A percentile compares a stretch with the other conserved stretches of the same genome.
phyloP scores from a whole-genome alignment of 169 alveolate species.

The Plasmodium fragile region DNA sequence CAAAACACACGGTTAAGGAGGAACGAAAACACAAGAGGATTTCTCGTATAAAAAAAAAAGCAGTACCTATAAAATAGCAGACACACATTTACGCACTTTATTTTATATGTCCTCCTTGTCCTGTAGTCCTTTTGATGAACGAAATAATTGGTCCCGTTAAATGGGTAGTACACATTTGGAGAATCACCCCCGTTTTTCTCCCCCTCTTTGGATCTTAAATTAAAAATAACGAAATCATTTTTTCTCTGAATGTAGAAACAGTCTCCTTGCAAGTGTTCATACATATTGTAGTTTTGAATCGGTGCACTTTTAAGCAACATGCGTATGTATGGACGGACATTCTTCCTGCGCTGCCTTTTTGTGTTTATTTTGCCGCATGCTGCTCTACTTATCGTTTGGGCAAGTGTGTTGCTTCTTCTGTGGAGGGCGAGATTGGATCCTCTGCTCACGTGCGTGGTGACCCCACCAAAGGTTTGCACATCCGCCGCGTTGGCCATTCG shows the following conservation, averaged over 20 bases:
- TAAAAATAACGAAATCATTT: slow-evolving; percentile 47
- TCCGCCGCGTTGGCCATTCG: background rate
- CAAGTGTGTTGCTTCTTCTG: background rate
- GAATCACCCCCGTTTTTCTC: background rate
- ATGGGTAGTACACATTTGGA: slow-evolving; percentile 25
- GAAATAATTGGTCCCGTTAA: slow-evolving; percentile 36
- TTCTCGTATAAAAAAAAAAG: slow-evolving; percentile 50
- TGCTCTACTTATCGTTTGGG: background rate
- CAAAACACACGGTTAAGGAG: slow-evolving; percentile 27
- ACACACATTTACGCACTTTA: slow-evolving; percentile 45
- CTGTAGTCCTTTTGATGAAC: slow-evolving; percentile 39
- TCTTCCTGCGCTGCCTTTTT: background rate
- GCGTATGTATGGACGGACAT: background rate
- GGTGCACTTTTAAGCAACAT: background rate
- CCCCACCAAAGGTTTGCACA: background rate
- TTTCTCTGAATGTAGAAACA: slow-evolving; percentile 45
- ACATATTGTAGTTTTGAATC: background rate
- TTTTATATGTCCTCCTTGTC: slow-evolving; percentile 58
- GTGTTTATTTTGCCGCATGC: background rate
- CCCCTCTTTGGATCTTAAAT: slow-evolving; percentile 14
- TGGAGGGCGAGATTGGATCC: background rate
- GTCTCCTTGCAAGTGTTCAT: background rate
- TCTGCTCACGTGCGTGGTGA: background rate
- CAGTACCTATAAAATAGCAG: slow-evolving; percentile 64
- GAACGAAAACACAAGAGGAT: slow-evolving; percentile 32